A percentile compares a stretch with the other conserved stretches of the same genome.
These are phyloP conservation scores for Otatea glauca DNA, from an alignment of 176 grass and related monocot species.

Conservation along the genomic window DNA sequence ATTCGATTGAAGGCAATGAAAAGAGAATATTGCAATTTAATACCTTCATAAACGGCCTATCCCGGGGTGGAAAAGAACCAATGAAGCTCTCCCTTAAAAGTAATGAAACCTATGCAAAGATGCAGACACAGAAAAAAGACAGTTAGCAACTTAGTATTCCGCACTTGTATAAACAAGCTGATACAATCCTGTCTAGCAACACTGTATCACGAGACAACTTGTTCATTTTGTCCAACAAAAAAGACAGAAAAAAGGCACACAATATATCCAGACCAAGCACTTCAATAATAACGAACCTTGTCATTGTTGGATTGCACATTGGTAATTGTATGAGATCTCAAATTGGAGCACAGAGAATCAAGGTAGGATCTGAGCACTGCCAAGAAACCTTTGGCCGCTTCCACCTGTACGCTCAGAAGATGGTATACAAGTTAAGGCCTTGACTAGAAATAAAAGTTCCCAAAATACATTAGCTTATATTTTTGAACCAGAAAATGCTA, in stretches of 20 bases:
- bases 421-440: not conserved
- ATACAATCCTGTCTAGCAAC: conserved; percentile 5
- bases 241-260: not conserved
- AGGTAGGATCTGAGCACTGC: conserved; percentile 88
- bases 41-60: conserved; percentile 99
- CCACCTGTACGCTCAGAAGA: conserved; percentile 65
- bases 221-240: not conserved
- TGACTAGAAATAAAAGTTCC: conserved; percentile 14
- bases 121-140: conserved; percentile 35
- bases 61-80: conserved; percentile 75
- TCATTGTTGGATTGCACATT: conserved; percentile 99
- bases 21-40: not conserved
- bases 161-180: conserved; percentile 15
- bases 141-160: conserved; percentile 12
- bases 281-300: conserved; percentile 62
- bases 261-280: not conserved
- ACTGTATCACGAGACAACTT: not conserved
- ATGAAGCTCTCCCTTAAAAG: conserved; percentile 95
- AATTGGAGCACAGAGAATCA: conserved; percentile 91
- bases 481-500: not conserved
- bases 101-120: conserved; percentile 78
- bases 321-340: conserved; percentile 96
- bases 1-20: conserved; percentile 18
- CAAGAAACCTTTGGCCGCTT: conserved; percentile 98
- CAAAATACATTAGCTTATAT: conserved; percentile 15